A percentile compares a stretch with the other conserved stretches of the same genome.
These are phyloP conservation scores for Colletotrichum coccodes DNA, from an alignment of 2,329 filamentous ascomycete genomes.

Conservation along the genomic window DNA sequence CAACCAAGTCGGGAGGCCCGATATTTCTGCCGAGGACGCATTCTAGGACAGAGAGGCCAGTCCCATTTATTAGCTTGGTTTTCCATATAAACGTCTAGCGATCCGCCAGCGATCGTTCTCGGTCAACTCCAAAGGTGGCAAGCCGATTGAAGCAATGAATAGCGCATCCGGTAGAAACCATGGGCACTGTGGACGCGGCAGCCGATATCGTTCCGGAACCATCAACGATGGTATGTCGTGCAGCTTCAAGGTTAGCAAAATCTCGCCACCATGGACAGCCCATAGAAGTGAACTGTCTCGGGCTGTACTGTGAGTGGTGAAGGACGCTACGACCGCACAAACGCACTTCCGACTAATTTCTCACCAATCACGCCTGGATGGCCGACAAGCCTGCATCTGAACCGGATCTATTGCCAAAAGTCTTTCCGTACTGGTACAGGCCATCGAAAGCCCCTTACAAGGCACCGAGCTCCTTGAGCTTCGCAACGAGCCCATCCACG, in stretches of 20 bases:
- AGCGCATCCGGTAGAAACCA: neutral
- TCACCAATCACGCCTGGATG: neutral
- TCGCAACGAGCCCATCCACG: constrained; percentile 92
- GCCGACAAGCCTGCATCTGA: neutral
- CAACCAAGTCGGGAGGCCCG: neutral
- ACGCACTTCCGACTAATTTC: neutral
- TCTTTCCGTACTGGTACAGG: constrained; percentile 24
- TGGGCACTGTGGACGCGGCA: neutral
- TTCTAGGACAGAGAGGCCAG: neutral
- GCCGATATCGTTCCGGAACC: neutral
- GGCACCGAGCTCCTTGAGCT: constrained; percentile 96
- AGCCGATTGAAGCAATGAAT: neutral
- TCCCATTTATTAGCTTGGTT: neutral
- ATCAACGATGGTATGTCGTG: neutral
- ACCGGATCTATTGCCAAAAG: constrained; percentile 21
- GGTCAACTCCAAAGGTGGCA: neutral
- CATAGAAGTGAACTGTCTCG: too few species aligned
- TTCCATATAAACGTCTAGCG: neutral
- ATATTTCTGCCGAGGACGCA: neutral
- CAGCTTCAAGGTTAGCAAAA: neutral
- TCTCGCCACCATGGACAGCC: neutral
- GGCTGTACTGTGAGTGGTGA: neutral
- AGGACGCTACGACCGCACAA: neutral
- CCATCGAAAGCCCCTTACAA: constrained; percentile 61
- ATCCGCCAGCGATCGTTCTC: neutral